Evolutionary conservation across 306 rosid species (phyloP), one percentile per base, ranked within the genome.

Genomic region (Dalbergia cochinchinensis): DNA sequence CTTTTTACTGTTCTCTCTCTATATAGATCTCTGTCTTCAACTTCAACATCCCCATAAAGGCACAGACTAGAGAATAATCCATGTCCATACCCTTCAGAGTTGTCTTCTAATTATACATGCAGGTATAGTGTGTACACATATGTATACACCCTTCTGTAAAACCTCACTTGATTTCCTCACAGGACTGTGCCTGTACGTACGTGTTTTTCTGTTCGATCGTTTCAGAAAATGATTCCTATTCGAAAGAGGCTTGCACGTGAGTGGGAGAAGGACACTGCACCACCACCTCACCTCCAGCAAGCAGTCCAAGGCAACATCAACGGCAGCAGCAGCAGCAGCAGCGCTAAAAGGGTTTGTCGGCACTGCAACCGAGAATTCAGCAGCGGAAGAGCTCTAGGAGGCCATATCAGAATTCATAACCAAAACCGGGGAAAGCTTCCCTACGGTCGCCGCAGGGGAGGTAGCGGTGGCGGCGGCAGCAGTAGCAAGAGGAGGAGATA

Each of bases 341-440:
- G 10, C 15, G 53, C 53, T 0, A 55, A 44, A 67, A 44, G 39
- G 39, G 35, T 44, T 11, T 67, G 73, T 55, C 26, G 7, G 18
- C 1, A 44, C 57, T 67, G 73, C 6, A 19, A 44, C 4, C 26
- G 13, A 34, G 35, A 11, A 5, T 67, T 42, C 35, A 20, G 2
- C 10, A 16, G 16, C 5, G 73, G 73, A 18, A 67, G 11, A 42
- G 73, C 55, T 19, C 37, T 44, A 7, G 73, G 55, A 67, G 73
- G 73, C 6, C 73, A 67, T 13, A 67, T 67, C 73, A 42, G 13
- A 45, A 13, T 12, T 18, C 55, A 67, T 9, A 19, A 0, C 15
- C 34, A 13, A 58, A 4, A 55, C 4, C 31, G 8, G 18, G 39
- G 18, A 65, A 65, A 19, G 20, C 47, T 8, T 7, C 11, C 47